Conservation (phyloP, 2,329 filamentous ascomycete species). For the Penicillium digitatum region DNA sequence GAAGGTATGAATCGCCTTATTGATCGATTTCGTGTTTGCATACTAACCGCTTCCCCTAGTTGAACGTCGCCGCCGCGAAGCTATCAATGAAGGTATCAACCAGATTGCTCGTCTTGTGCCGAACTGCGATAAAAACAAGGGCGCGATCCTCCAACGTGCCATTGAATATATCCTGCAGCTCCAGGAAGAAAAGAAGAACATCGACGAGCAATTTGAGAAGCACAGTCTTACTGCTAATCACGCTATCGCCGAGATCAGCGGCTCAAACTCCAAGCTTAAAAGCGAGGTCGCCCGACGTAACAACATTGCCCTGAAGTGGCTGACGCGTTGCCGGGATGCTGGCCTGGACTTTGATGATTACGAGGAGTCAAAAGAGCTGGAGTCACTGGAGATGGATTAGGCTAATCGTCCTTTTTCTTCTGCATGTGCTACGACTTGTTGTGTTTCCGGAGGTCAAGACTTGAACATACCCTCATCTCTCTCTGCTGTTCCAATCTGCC, state of each 20-base stretch:
- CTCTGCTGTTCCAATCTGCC: constrained; percentile 14
- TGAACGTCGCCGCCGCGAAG: constrained; percentile 91
- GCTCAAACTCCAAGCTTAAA: constrained; percentile 93
- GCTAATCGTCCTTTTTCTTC: constrained; percentile 10
- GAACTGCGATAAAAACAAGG: constrained; percentile 98
- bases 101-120: constrained; percentile 97
- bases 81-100: constrained; percentile 98
- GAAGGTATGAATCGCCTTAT: constrained; percentile 65
- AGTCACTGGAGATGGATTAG: constrained; percentile 37
- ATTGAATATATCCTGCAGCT: constrained; percentile 93
- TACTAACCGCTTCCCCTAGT: constrained; percentile 54
- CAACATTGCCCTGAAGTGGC: constrained; percentile 57
- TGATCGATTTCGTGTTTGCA: background rate
- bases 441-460: constrained; percentile 22
- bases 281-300: constrained; percentile 82
- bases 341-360: constrained; percentile 50
- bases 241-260: constrained; percentile 75
- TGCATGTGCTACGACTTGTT: constrained; percentile 30
- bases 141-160: constrained; percentile 87
- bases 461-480: constrained; percentile 28
- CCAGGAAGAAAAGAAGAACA: constrained; percentile 45
- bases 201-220: constrained; percentile 42
- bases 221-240: constrained; percentile 45
- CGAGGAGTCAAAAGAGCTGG: constrained; percentile 42
- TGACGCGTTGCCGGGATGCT: constrained; percentile 45